A percentile compares a stretch with the other conserved stretches of the same genome.
Conservation (phyloP, 257 asterid genomes). For the Hygrophila difformis region DNA sequence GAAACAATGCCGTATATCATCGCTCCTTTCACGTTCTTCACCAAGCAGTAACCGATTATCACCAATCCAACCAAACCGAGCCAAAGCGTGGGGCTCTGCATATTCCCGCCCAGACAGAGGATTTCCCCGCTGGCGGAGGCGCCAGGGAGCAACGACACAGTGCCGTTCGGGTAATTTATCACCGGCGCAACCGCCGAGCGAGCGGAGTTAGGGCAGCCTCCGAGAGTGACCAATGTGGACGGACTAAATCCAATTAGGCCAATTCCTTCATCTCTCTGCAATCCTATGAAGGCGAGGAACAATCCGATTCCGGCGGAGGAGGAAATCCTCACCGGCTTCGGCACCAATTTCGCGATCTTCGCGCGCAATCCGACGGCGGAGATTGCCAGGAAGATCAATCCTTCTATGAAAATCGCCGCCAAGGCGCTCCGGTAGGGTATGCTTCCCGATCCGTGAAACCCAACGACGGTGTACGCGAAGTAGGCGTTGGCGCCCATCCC, state of each 20-base stretch:
- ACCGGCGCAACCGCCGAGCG: slow-evolving; percentile 51
- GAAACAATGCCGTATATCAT: slow-evolving; percentile 67
- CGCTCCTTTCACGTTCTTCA: slow-evolving; percentile 58
- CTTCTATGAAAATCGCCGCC: slow-evolving; percentile 67
- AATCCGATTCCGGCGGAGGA: slow-evolving; percentile 69
- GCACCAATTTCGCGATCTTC: slow-evolving; percentile 51
- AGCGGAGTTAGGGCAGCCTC: slow-evolving; percentile 50
- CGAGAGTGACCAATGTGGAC: slow-evolving; percentile 60
- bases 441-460: slow-evolving; percentile 68
- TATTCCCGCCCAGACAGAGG: slow-evolving; percentile 51
- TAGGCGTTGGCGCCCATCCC: slow-evolving; percentile 78
- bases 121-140: slow-evolving; percentile 44
- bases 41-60: slow-evolving; percentile 56
- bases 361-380: slow-evolving; percentile 61
- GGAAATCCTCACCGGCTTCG: slow-evolving; percentile 58
- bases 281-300: slow-evolving; percentile 59
- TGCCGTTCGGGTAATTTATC: slow-evolving; percentile 32
- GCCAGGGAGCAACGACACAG: slow-evolving; percentile 44
- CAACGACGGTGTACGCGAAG: slow-evolving; percentile 67
- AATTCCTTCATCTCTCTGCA: slow-evolving; percentile 56
- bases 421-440: slow-evolving; percentile 54
- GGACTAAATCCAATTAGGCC: slow-evolving; percentile 59
- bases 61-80: slow-evolving; percentile 60
- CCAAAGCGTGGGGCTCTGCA: slow-evolving; percentile 68
- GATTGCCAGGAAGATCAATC: slow-evolving; percentile 38